Evolutionary conservation across 2,329 filamentous ascomycete genomes (phyloP), one percentile per base, ranked within the genome.

Genomic region (Colletotrichum viniferum): DNA sequence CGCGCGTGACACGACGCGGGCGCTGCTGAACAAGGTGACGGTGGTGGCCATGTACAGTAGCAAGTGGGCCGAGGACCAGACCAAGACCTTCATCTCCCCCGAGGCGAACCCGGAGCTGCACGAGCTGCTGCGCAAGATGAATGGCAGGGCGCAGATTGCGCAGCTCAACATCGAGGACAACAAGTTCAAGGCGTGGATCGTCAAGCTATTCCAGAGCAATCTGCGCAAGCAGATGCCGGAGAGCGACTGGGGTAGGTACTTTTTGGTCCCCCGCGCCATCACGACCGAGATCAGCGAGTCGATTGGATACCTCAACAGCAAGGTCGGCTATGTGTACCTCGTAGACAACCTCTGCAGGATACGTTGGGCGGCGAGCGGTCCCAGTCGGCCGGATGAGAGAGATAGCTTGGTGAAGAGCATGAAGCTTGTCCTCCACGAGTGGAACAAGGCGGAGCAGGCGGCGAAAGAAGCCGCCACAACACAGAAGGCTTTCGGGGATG

Each of bases 271-370:
- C 67, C 87, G 85, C 76, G 91, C 90, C 52, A 81, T 94, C 68
- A 89, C 90, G 1, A 89, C 92, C 69, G 88, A 92, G 71, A 90
- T 93, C 71, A 87, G 89, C 68, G 92, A 93, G 83, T 87, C 86
- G 52, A 91, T 94, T 76, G 92, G 92, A 13, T 79, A 98, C 82
- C 86, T 98, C 82, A 99, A 99, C 85, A 92, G 92, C 78, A 97
- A 96, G 85, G 96, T 98, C 38, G 96, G 96, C 48, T 98, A 98
- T 85, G 94, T 96, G 6, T 99, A 98, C 84, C 88, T 99, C 63
- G 88, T 99, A 74, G 97, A 99, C 83, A 89, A 92, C 77, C 89
- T 96, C 77, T 98, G 96, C 83, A 94, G 92, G 85, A 97, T 99
- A 79, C 91, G 97, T 72, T 99, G 97, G 97, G 97, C 96, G 1